Evolutionary conservation across 768 basidiomycete species (phyloP), one percentile per base, ranked within the genome.

Genomic region (Auricularia sp.): DNA sequence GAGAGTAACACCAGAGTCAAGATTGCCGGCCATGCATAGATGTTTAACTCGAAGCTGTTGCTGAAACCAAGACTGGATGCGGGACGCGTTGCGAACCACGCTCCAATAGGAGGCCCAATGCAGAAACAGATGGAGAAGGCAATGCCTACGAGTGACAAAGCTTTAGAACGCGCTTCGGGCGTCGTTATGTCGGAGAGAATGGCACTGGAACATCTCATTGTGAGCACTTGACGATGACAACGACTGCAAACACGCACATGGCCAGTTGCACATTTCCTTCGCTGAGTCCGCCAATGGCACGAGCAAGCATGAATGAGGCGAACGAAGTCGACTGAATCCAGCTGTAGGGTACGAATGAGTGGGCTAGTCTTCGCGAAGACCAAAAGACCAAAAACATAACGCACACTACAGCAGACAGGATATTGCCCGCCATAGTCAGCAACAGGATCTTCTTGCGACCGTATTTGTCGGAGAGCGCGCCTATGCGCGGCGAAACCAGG

Each of bases 221-320:
- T 29, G 29, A 64, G 62, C 64, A 47, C 65, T 18, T 29, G 14
- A n/a, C 18, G 42, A 63, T 11, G 34, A 51, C 18, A 21, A 16
- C 34, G 21, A 60, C 39, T 59, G 53, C 33, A 36, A 42, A 36
- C 33, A 81, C 88, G 69, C 71, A 93, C 93, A 94, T 94, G 58
- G 91, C 90, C 56, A 99, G 79, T 72, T 99, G 96, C 11, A 98
- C 96, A 71, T 99, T 99, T 56, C 96, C 96, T 78, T 99, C 96
- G 70, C 91, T 93, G 8, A 98, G 78, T 3, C 96, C 96, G 10
- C 95, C 95, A 42, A 98, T 86, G 4, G 98, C 80, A 14, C 96
- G 84, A 8, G 94, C 93, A 33, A 95, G 83, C 79, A 93, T 81
- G 72, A 92, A 98, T 0, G 90, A 87, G 1, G 88, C 90, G 73